Evolutionary conservation across 2,329 filamentous ascomycete genomes (phyloP).

Genomic region (Colletotrichum salicis): DNA sequence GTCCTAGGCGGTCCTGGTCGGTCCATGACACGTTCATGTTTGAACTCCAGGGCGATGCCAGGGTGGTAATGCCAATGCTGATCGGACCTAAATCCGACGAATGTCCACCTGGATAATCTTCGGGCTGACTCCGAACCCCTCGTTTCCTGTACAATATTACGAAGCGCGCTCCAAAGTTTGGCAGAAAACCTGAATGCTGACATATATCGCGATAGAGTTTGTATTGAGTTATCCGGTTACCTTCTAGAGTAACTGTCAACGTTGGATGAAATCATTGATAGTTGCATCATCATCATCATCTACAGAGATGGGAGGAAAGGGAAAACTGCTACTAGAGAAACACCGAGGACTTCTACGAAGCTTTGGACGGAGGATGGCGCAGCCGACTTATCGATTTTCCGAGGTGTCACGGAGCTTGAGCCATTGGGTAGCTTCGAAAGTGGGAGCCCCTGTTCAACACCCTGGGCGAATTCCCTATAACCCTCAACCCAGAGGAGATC

Average conservation of each 20-base stretch:
- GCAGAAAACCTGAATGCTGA: slow-evolving; percentile 23
- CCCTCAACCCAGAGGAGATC: slow-evolving; percentile 27
- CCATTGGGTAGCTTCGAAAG: slow-evolving; percentile 18
- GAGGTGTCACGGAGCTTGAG: slow-evolving; percentile 26
- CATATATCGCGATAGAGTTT: neutral
- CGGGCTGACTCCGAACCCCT: slow-evolving; percentile 2
- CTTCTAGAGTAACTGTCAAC: slow-evolving; percentile 1
- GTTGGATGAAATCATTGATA: neutral
- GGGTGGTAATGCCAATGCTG: slow-evolving; percentile 3
- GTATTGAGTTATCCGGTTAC: neutral
- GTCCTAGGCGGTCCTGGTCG: too few species aligned
- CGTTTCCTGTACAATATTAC: neutral
- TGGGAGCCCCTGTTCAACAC: slow-evolving; percentile 14
- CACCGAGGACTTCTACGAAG: neutral
- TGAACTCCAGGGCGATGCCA: slow-evolving; percentile 9
- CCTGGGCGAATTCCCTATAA: slow-evolving; percentile 7
- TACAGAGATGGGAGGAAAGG: neutral
- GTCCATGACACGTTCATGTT: slow-evolving; percentile 13
- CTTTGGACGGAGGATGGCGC: slow-evolving; percentile 14
- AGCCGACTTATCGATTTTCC: slow-evolving; percentile 10
- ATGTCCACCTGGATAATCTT: slow-evolving; percentile 6
- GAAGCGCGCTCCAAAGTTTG: slow-evolving; percentile 17
- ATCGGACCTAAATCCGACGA: slow-evolving; percentile 18
- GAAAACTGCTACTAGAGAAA: neutral
- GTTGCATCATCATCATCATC: neutral